Base-by-base conservation (phyloP, 108 stramenopile species). In the Nitzschia putrida region DNA sequence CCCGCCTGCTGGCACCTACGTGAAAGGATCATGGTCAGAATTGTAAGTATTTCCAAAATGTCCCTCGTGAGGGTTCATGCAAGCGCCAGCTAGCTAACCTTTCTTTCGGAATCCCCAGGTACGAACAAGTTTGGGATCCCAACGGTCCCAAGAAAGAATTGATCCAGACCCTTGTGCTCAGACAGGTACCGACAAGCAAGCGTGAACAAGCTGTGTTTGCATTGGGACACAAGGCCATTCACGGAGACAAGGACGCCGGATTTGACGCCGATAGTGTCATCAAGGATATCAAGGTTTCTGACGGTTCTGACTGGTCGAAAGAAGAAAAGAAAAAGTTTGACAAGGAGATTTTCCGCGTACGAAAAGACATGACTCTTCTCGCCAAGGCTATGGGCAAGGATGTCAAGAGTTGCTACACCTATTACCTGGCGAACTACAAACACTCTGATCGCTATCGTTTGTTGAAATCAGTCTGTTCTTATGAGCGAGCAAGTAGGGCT, bases 381-480 rank as follows among this genome's bases (percentile, higher is more conserved):
- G 61, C 85, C 11, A 75, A 74, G 52, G 25, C 63, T 25, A 68
- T 87, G 61, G 74, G 76, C 6, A 86, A 84, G 34, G 74, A 78
- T 10, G 60, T 89, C 59, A 54, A 64, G 7, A 78, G 73, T 51
- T 73, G 76, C 24, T 56, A 85, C 8, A 78, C 83, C 24, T 85
- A 90, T 50, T 92, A 90, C 53, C 71, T 88, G 25, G 87, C 79
- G 0, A 74, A 56, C 25, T 92, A 85, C 80, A 89, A 90, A 69
- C 72, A 80, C 29, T 80, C 88, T 7, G 78, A 89, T 52, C 77
- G 77, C 38, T 92, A 90, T 72, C 81, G 82, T 16, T 56, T 83
- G 54, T 74, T 92, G 34, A 89, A 89, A 71, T 61, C 71, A 8
- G 77, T 83, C 7, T 71, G 76, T 41, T 14, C 26, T 8, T 66